These are phyloP conservation scores for Phytophthora sojae DNA, from an alignment of 352 stramenopile genomes.

Conservation along the genomic window DNA sequence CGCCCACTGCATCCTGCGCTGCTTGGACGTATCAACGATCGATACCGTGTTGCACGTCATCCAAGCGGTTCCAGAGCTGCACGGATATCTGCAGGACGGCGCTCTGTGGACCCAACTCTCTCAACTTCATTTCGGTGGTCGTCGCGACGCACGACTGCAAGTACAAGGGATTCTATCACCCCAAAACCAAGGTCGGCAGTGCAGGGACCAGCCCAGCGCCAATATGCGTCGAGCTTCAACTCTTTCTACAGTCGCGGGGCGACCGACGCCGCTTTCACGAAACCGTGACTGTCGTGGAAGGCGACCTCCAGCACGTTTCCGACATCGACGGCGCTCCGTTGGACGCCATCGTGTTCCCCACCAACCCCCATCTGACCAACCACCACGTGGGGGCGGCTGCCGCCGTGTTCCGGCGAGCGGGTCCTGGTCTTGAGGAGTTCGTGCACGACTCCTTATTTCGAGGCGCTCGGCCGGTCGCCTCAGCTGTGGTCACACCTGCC, in stretches of 20 bases:
- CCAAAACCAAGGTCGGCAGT: conserved; percentile 4
- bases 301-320: conserved; percentile 31
- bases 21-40: conserved; percentile 31
- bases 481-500: conserved; percentile 48
- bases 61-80: conserved; percentile 19
- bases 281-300: conserved; percentile 30
- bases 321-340: conserved; percentile 32
- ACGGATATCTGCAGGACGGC: conserved; percentile 37
- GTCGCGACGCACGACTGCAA: conserved; percentile 15
- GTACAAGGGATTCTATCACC: neutral
- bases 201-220: conserved; percentile 24
- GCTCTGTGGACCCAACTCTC: conserved; percentile 44
- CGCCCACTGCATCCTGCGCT: conserved; percentile 29
- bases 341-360: conserved; percentile 62
- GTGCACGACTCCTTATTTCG: conserved; percentile 38
- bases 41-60: conserved; percentile 25
- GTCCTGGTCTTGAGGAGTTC: conserved; percentile 37
- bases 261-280: conserved; percentile 37
- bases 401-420: conserved; percentile 53
- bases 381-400: conserved; percentile 46
- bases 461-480: conserved; percentile 9
- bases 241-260: conserved; percentile 41
- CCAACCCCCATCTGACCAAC: conserved; percentile 45
- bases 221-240: conserved; percentile 34
- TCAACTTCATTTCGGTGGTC: conserved; percentile 27